Percentiles rank a stretch among this genome's conserved stretches.
Conservation (phyloP, 192 early-diverging fungal genomes). For the Dissophora ornata region DNA sequence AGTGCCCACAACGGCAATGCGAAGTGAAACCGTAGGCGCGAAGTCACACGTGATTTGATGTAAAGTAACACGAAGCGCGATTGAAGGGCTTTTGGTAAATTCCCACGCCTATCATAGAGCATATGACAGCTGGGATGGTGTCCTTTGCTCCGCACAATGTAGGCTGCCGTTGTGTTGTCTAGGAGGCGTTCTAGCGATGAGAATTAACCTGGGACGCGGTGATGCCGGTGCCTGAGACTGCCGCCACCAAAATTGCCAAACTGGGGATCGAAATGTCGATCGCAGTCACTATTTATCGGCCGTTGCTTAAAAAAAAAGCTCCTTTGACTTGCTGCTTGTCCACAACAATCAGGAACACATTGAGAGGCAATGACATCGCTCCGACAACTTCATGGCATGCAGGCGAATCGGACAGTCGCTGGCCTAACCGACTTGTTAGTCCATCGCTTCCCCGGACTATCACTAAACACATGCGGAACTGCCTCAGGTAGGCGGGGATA, state of each 20-base stretch:
- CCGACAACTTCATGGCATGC: constrained; percentile 1
- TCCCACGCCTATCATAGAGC: too few species aligned
- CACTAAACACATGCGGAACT: neutral
- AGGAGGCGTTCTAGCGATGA: too few species aligned
- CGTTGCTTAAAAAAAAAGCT: constrained; percentile 3
- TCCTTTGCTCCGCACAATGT: too few species aligned
- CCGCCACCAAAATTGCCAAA: constrained; percentile 18
- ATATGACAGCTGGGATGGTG: too few species aligned
- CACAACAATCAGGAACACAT: too few species aligned
- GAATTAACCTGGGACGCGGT: too few species aligned
- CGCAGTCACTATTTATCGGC: constrained; percentile 15
- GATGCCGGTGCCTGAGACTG: neutral
- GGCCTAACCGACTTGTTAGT: constrained; percentile 2
- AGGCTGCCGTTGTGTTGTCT: too few species aligned
- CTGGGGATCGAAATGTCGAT: neutral
- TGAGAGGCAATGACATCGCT: constrained; percentile 4
- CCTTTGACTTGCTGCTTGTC: neutral
- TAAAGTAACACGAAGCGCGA: too few species aligned
- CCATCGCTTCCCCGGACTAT: constrained; percentile 11
- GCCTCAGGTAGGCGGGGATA: constrained; percentile 15
- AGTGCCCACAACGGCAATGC: neutral
- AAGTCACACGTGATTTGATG: too few species aligned
- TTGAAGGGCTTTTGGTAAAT: too few species aligned
- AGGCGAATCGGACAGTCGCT: neutral
- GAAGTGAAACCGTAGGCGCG: too few species aligned